Percentiles rank a stretch among this genome's conserved stretches.
These are phyloP conservation scores for Ustulina deusta DNA, from an alignment of 2,329 filamentous ascomycete species.

Conservation along the genomic window DNA sequence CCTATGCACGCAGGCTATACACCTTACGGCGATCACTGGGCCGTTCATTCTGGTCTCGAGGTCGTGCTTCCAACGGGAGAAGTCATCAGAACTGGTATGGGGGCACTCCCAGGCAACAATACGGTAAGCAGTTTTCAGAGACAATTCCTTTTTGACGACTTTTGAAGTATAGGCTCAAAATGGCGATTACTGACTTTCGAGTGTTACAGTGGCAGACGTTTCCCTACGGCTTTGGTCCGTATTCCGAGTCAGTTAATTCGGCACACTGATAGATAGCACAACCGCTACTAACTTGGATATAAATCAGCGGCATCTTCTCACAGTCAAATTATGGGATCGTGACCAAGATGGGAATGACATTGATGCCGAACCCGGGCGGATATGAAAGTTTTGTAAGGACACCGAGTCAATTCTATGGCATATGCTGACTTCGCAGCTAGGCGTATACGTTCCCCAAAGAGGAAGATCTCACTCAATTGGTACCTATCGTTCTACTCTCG, in stretches of 20 bases:
- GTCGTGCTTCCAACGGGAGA: constrained; percentile 58
- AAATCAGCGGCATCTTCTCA: constrained; percentile 58
- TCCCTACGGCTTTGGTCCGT: constrained; percentile 57
- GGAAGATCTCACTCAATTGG: constrained; percentile 60
- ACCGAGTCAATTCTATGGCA: constrained; percentile 16
- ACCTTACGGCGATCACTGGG: constrained; percentile 59
- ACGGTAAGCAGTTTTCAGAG: constrained; percentile 31
- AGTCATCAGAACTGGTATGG: constrained; percentile 58
- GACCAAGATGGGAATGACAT: constrained; percentile 64
- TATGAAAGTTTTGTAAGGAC: constrained; percentile 56
- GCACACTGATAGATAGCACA: not conserved
- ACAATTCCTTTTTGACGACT: not conserved
- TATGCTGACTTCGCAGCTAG: constrained; percentile 47
- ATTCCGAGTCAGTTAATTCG: constrained; percentile 46
- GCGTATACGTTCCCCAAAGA: constrained; percentile 60
- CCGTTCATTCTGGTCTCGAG: constrained; percentile 57
- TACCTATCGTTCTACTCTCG: constrained; percentile 9
- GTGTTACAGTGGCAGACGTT: constrained; percentile 55
- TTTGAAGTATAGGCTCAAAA: not conserved
- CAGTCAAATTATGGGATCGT: constrained; percentile 65
- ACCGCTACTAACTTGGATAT: constrained; percentile 18
- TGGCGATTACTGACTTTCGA: not conserved
- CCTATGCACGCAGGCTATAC: constrained; percentile 54
- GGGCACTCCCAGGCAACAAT: constrained; percentile 53
- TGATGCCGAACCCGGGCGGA: constrained; percentile 65